Evolutionary conservation across 2,329 filamentous ascomycete species (phyloP).

Genomic region (Calycina herbarum): DNA sequence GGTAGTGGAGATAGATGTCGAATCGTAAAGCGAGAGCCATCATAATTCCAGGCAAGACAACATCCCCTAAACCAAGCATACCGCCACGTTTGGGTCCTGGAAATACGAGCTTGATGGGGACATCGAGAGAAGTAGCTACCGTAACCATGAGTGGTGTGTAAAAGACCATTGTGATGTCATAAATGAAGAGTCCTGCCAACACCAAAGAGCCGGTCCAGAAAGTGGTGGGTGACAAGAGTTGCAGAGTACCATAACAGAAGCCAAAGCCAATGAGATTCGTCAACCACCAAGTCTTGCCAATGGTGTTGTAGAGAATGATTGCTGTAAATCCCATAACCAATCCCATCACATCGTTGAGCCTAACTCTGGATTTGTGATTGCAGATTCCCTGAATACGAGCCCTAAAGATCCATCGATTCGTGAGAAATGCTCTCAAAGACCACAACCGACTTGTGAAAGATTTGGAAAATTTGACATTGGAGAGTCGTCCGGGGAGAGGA

Average conservation of each 20-base stretch:
- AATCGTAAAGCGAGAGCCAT: constrained; percentile 87
- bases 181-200: constrained; percentile 80
- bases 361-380: constrained; percentile 24
- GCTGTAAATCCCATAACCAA: constrained; percentile 31
- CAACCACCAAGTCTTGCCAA: constrained; percentile 45
- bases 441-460: constrained; percentile 43
- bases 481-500: constrained; percentile 44
- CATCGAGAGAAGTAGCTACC: constrained; percentile 84
- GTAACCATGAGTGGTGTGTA: constrained; percentile 85
- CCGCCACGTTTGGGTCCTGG: constrained; percentile 63
- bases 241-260: constrained; percentile 80
- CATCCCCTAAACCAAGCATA: constrained; percentile 92
- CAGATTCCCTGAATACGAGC: constrained; percentile 32
- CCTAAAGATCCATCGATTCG: constrained; percentile 50
- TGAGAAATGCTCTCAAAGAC: constrained; percentile 52
- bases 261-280: constrained; percentile 86
- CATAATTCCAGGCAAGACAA: constrained; percentile 89
- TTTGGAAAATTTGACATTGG: constrained; percentile 35
- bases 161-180: constrained; percentile 92
- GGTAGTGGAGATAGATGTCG: constrained; percentile 83
- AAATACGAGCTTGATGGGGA: constrained; percentile 90
- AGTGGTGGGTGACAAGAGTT: constrained; percentile 84
- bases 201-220: constrained; percentile 80
- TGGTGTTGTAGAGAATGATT: constrained; percentile 34
- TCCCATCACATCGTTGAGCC: constrained; percentile 34